Conservation (phyloP, 352 stramenopile species). For the Pythium aristosporum region DNA sequence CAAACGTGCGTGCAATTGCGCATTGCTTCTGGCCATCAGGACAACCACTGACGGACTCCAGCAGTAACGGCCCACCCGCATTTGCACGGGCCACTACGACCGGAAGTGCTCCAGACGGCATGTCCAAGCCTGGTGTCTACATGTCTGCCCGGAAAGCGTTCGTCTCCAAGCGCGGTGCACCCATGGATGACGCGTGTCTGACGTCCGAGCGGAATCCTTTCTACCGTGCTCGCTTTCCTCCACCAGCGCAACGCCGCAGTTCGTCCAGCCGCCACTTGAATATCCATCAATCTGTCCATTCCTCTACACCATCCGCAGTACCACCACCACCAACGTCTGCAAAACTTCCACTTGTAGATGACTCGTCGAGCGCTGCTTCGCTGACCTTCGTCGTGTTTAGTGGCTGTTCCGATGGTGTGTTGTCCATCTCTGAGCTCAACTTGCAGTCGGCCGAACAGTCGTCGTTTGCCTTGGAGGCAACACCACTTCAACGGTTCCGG, state of each 20-base stretch:
- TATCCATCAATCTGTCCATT: slow-evolving; percentile 20
- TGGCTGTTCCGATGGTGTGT: slow-evolving; percentile 55
- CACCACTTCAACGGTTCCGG: slow-evolving; percentile 49
- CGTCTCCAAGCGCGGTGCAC: slow-evolving; percentile 24
- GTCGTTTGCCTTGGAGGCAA: slow-evolving; percentile 43
- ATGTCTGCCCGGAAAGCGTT: slow-evolving; percentile 23
- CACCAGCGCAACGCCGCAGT: slow-evolving; percentile 31
- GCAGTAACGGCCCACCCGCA: slow-evolving; percentile 6
- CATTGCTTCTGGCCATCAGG: slow-evolving; percentile 25
- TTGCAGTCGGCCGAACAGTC: slow-evolving; percentile 30
- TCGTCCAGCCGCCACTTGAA: slow-evolving; percentile 36
- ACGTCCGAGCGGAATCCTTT: slow-evolving; percentile 64
- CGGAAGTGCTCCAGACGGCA: neutral
- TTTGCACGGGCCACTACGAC: slow-evolving; percentile 19
- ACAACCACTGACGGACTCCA: neutral
- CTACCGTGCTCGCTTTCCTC: slow-evolving; percentile 48
- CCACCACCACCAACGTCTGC: slow-evolving; percentile 11
- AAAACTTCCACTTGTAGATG: neutral
- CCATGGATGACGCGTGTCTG: slow-evolving; percentile 38
- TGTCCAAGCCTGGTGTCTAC: slow-evolving; percentile 4
- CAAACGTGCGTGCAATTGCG: slow-evolving; percentile 20
- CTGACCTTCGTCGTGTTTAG: slow-evolving; percentile 71
- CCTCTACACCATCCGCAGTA: neutral
- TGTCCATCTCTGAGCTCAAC: slow-evolving; percentile 55
- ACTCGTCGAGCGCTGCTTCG: slow-evolving; percentile 32